Percentiles rank a stretch among this genome's conserved stretches.
Evolutionary conservation across 1,284 basidiomycete species (phyloP).

Genomic region (Takashimella tepidaria): DNA sequence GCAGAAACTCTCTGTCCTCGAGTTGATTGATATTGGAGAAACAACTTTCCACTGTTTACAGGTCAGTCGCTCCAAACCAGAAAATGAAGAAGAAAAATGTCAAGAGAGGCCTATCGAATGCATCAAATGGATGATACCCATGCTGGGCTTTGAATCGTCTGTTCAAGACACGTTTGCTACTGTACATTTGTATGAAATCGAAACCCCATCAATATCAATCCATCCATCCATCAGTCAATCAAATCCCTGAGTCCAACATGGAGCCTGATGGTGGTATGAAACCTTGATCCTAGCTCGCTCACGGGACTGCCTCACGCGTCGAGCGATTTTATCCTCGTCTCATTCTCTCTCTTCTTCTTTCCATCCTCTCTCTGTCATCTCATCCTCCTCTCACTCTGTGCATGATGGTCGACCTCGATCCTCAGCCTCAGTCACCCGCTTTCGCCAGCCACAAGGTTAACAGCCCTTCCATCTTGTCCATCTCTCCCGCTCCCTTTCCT

Average conservation of each 20-base stretch:
- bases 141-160: too few relatives aligned
- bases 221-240: background rate
- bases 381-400: background rate
- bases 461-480: background rate
- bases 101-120: too few relatives aligned
- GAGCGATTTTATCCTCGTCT: constrained; percentile 1
- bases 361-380: background rate
- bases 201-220: background rate
- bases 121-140: too few relatives aligned
- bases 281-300: background rate
- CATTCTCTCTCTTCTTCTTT: constrained; percentile 5
- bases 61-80: too few relatives aligned
- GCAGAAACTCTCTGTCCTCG: too few relatives aligned
- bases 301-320: too few relatives aligned
- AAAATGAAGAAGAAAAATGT: too few relatives aligned
- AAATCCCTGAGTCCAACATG: background rate
- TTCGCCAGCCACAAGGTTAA: background rate
- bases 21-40: too few relatives aligned
- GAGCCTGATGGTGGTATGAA: background rate
- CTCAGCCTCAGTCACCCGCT: background rate
- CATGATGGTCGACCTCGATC: background rate
- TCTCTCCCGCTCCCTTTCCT: background rate
- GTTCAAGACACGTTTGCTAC: too few relatives aligned
- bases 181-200: background rate
- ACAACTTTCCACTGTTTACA: too few relatives aligned